Base-by-base conservation (phyloP, 1,284 basidiomycete species). In the Exobasidium cylindrosporum region DNA sequence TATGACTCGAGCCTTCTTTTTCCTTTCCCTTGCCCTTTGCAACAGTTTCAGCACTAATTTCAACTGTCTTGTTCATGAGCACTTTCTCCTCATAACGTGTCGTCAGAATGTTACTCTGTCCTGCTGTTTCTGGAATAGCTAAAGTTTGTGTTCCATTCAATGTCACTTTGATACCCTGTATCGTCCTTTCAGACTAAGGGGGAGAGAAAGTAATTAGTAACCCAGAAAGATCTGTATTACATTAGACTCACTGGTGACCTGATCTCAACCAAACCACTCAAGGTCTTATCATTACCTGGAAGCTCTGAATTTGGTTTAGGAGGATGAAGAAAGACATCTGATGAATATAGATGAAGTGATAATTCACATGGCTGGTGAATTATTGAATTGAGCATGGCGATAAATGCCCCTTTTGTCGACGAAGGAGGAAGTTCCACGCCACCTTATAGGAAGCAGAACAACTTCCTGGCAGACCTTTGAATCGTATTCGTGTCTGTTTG, bases 241-340 rank as follows among this genome's bases (percentile, higher is more conserved):
- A 10, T 7, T 40, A 17, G 7, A 40, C 35, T 40, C 35, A 40
- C 35, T 11, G 76, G 76, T 21, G 70, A 70, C 45, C 73, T 70
- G 58, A 79, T 71, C 62, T 79, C 77, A 32, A 79, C 72, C 23
- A 79, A 65, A 30, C 77, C 77, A 21, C 66, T 63, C n/a, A 79
- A 68, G 2, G 73, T 70, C 66, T 78, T 65, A 67, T 79, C 77
- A 32, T 77, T 63, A 32, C 69, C 73, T 14, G 74, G 71, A 10
- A 67, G 29, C 35, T 73, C 71, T n/a, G 60, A 35, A 35, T 66
- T 65, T 23, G 66, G 63, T 1, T 70, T 68, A 14, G 77, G 68
- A 17, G 73, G 73, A 47, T 72, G 67, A 54, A 77, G 57, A 60
- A 78, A 77, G 59, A 78, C 66, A 59, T 77, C 73, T 29, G 77